Conservation (phyloP, 129 eudicot species). For the Deinandra increscens region DNA sequence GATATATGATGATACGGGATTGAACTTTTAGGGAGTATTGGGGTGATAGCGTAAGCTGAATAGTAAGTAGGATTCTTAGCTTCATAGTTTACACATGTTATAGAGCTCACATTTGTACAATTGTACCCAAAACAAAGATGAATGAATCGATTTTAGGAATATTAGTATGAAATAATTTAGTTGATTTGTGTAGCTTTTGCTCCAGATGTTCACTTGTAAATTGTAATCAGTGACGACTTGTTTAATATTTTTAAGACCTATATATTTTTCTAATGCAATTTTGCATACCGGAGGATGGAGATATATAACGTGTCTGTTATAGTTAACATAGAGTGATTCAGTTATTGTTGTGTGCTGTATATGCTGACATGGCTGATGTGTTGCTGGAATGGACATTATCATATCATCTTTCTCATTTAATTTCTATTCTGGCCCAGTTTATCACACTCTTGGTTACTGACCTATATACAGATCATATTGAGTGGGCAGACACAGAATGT, state of each 20-base stretch:
- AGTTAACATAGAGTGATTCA: background rate
- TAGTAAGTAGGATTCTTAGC: background rate
- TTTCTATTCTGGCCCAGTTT: background rate
- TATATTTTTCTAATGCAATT: background rate
- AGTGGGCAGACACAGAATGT: background rate
- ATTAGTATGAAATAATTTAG: background rate
- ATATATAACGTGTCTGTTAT: background rate
- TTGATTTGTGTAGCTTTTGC: background rate
- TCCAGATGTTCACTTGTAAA: conserved; percentile 1
- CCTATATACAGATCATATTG: background rate
- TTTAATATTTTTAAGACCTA: no score
- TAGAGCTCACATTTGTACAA: background rate
- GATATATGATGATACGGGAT: background rate
- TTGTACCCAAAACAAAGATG: conserved; percentile 3
- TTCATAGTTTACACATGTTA: background rate
- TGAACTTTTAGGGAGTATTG: background rate
- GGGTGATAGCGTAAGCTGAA: background rate
- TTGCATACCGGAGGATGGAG: background rate
- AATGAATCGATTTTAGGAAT: background rate
- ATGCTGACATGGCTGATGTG: background rate
- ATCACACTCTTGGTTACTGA: background rate
- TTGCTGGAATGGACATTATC: background rate
- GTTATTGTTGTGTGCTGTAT: background rate
- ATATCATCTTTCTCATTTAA: background rate
- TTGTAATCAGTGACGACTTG: background rate